Percentiles rank a stretch among this genome's conserved stretches.
Conservation (phyloP, 2,329 filamentous ascomycete species). For the Fusarium incarnatum region DNA sequence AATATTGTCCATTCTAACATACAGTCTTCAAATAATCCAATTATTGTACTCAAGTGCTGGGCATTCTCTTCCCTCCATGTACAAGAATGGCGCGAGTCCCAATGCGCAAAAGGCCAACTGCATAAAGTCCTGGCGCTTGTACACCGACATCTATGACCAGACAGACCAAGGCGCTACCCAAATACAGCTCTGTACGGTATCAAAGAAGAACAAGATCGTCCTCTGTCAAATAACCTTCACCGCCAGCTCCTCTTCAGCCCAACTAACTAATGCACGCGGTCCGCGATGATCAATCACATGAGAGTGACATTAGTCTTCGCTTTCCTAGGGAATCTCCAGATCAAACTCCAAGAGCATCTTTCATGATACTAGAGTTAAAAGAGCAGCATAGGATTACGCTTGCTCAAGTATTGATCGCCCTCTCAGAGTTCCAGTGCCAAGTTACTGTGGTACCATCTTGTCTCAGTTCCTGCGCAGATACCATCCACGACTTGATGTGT, state of each 20-base stretch:
- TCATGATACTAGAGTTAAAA: neutral
- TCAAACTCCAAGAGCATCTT: neutral
- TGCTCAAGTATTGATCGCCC: neutral
- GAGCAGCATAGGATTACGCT: slow-evolving; percentile 16
- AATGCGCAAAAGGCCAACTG: slow-evolving; percentile 8
- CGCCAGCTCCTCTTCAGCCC: slow-evolving; percentile 35
- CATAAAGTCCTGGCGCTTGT: slow-evolving; percentile 23
- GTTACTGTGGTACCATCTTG: neutral
- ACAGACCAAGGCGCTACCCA: slow-evolving; percentile 26
- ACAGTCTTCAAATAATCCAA: too few species aligned
- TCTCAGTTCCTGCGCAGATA: neutral
- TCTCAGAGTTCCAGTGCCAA: neutral
- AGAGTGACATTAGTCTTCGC: neutral
- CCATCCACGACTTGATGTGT: neutral
- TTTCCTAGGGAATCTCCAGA: neutral
- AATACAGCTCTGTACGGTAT: slow-evolving; percentile 18
- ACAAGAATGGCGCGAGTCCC: slow-evolving; percentile 6
- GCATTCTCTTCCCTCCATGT: neutral
- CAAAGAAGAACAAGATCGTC: slow-evolving; percentile 22
- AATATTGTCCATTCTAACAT: neutral
- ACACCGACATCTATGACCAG: slow-evolving; percentile 36
- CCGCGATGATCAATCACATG: slow-evolving; percentile 28
- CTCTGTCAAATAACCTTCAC: slow-evolving; percentile 20
- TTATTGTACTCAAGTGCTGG: neutral
- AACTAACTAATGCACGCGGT: slow-evolving; percentile 38